Percentiles rank a stretch among this genome's conserved stretches.
These are phyloP conservation scores for Ceratocystis cubensis DNA, from an alignment of 2,329 filamentous ascomycete species.

Conservation along the genomic window DNA sequence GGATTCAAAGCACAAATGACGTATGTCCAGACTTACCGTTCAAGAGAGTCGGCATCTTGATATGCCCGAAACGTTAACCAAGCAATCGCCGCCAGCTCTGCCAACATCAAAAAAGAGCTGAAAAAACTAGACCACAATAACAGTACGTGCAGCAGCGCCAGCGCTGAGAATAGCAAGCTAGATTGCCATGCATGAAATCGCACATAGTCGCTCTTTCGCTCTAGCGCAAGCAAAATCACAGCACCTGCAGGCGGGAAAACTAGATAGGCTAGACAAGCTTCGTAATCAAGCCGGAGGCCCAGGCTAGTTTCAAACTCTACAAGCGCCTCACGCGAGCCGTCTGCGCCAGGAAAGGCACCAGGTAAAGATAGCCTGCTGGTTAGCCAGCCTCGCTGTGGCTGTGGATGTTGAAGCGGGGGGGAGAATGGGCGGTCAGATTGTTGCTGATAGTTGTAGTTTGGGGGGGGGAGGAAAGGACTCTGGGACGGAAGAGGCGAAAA, in stretches of 20 bases:
- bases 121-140: slow-evolving; percentile 75
- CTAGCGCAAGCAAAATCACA: slow-evolving; percentile 69
- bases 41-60: slow-evolving; percentile 59
- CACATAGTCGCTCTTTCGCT: slow-evolving; percentile 95
- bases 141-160: slow-evolving; percentile 68
- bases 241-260: slow-evolving; percentile 73
- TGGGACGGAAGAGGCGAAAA: slow-evolving; percentile 36
- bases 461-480: slow-evolving; percentile 16
- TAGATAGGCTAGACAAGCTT: slow-evolving; percentile 82
- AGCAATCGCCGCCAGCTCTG: slow-evolving; percentile 62
- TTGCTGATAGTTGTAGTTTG: slow-evolving; percentile 24
- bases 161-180: slow-evolving; percentile 62
- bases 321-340: slow-evolving; percentile 42
- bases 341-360: slow-evolving; percentile 30
- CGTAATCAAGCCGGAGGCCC: slow-evolving; percentile 73
- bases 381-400: slow-evolving; percentile 29
- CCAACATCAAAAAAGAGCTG: slow-evolving; percentile 69
- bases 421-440: slow-evolving; percentile 27
- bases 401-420: slow-evolving; percentile 31
- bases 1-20: slow-evolving; percentile 34
- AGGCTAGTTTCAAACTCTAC: slow-evolving; percentile 86
- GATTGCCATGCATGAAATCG: slow-evolving; percentile 97
- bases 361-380: slow-evolving; percentile 25
- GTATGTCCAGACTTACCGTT: slow-evolving; percentile 35
- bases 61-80: slow-evolving; percentile 72